Base-by-base conservation (phyloP, 192 early-diverging fungal genomes). In the Ambispora gerdemannii region DNA sequence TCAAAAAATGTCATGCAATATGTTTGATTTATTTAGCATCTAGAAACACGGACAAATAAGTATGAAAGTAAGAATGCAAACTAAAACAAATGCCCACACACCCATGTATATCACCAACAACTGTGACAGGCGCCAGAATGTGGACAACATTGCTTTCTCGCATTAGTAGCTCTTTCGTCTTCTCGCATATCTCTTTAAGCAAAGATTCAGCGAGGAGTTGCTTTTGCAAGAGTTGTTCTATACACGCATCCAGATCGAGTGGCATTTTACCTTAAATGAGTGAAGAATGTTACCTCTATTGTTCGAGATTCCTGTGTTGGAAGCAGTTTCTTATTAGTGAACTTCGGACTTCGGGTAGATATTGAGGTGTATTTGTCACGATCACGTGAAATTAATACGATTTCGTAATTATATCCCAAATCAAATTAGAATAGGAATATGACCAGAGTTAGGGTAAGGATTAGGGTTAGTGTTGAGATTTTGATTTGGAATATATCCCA, bases 101-200 rank as follows among this genome's bases (percentile, higher is more conserved):
- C 49, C 61, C 36, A 32, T 66, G 51, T 50, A 63, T 71, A 30
- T 70, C 61, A 32, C 63, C 60, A 25, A 71, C 60, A 1, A 98
- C 88, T 0, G 94, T 96, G 32, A 93, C 91, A 31, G 96, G 96
- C 11, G 95, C 89, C 22, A 80, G 78, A 36, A 98, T 90, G 27
- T 81, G 81, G 15, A 90, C 81, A 31, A 95, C 91, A 82, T 98
- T 98, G 60, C 91, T 87, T 69, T 98, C 95, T 22, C 81, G 67
- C 60, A 89, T 81, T 13, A 98, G 77, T 51, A 97, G 74, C 30
- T 92, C 87, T 62, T 93, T 93, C 20, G 88, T 86, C 50, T 83
- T 85, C 38, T 87, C 85, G 72, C 95, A 97, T 19, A 98, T 83
- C 73, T 92, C 89, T 61, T 86, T 80, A 47, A 98, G 79, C 34